Evolutionary conservation across 192 early-diverging fungal genomes (phyloP), one percentile per base, ranked within the genome.

Genomic region (Rhizoclosmatium sp.): DNA sequence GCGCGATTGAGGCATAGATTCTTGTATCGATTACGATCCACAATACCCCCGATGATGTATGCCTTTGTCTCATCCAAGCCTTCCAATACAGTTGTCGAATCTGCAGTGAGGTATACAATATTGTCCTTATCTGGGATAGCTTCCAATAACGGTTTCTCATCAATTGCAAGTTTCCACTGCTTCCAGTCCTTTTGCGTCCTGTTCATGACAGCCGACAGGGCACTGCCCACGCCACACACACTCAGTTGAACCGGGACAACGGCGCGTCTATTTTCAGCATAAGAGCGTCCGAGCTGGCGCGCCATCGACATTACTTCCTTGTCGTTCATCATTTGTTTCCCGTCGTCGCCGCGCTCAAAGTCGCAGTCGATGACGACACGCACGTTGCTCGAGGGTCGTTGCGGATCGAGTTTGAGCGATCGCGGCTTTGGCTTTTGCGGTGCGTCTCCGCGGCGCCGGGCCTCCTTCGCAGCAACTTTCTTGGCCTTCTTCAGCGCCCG

Each of bases 11-110:
- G 91, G 64, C 95, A 97, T 49, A 98, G 78, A 12, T 85, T 76
- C 80, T 93, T 93, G 81, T 95, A 85, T 49, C 97, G 84, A 76
- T 99, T 99, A 79, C 93, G 94, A 77, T 99, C 98, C 1, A 99
- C 98, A 60, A 99, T 89, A 0, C 96, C 96, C 47, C 98, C 98
- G 80, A 99, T 92, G 16, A 99, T 79, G 82, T 99, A 99, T 3
- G 91, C 84, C 59, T 93, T 94, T 0, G 76, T 77, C n/a, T 89
- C 87, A 3, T 96, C 94, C 47, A 99, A 81, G 4, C 83, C 76
- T 2, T 88, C 78, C 19, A 95, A 73, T 16, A 86, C 86, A 66
- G 94, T 92, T 4, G 90, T 87, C 14, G 95, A 93, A 76, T 99
- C 98, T 1, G 97, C 98, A 0, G 94, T 94, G 59, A 99, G 81